A percentile compares a stretch with the other conserved stretches of the same genome.
Evolutionary conservation across 768 basidiomycete genomes (phyloP).

Genomic region (Pleurotus tuoliensis): DNA sequence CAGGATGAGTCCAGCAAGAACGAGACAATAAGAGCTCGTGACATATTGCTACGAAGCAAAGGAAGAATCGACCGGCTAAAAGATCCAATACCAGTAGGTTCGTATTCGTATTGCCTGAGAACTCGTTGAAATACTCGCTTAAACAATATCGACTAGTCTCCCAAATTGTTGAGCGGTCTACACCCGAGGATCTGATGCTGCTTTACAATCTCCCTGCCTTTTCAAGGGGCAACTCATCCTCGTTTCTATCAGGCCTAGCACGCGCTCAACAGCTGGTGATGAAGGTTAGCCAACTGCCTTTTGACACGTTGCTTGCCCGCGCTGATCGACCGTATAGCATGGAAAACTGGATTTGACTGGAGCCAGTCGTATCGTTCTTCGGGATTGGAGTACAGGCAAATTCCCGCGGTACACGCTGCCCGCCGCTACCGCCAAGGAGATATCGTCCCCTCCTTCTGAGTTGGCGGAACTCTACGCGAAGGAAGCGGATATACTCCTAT

Average conservation of each 20-base stretch:
- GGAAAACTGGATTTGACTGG: constrained; percentile 69
- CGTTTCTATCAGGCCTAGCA: constrained; percentile 76
- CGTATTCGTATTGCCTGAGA: constrained; percentile 20
- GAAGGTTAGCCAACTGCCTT: constrained; percentile 46
- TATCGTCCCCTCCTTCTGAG: constrained; percentile 10
- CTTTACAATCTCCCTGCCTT: constrained; percentile 83
- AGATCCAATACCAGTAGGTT: constrained; percentile 69
- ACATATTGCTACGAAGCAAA: constrained; percentile 74
- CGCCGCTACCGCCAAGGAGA: constrained; percentile 26
- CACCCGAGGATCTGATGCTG: constrained; percentile 85
- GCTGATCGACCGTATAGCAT: constrained; percentile 38
- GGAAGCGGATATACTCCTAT: constrained; percentile 48
- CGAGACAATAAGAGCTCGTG: constrained; percentile 48
- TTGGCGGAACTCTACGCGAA: constrained; percentile 33
- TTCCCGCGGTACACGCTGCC: constrained; percentile 72
- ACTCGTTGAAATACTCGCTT: constrained; percentile 6
- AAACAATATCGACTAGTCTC: constrained; percentile 40
- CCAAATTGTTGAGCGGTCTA: constrained; percentile 65
- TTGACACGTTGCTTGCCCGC: no score
- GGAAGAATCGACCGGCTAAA: constrained; percentile 85
- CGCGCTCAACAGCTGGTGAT: constrained; percentile 72
- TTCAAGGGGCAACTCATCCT: constrained; percentile 55
- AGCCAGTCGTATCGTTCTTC: constrained; percentile 75
- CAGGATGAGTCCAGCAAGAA: constrained; percentile 26
- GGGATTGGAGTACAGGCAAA: constrained; percentile 79